A percentile compares a stretch with the other conserved stretches of the same genome.
These are phyloP conservation scores for Aphanomyces stellatus DNA, from an alignment of 352 stramenopile species.

Conservation along the genomic window DNA sequence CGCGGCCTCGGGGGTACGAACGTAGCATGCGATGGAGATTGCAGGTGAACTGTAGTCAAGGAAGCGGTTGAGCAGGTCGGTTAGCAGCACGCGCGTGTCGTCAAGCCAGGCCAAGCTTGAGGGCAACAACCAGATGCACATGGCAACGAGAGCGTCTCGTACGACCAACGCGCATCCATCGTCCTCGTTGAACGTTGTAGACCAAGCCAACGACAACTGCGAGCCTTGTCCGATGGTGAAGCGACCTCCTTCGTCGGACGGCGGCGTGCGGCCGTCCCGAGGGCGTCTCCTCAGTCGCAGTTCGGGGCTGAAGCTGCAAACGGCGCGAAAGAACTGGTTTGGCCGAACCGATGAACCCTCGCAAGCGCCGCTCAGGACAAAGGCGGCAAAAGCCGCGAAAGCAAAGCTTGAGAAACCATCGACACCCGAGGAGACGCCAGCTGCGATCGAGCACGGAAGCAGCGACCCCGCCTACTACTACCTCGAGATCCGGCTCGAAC, in stretches of 20 bases:
- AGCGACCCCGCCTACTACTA: constrained; percentile 4
- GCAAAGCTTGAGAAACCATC: neutral
- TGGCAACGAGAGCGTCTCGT: too few relatives aligned
- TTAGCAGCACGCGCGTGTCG: neutral
- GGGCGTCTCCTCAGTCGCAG: neutral
- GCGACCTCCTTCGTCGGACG: too few relatives aligned
- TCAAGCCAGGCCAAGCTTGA: neutral
- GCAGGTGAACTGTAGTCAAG: neutral
- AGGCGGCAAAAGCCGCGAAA: too few relatives aligned
- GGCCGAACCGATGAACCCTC: too few relatives aligned
- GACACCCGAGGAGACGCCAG: neutral
- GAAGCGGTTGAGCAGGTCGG: neutral
- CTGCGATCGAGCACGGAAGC: neutral
- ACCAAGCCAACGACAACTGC: neutral
- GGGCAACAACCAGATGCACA: neutral
- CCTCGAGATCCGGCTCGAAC: constrained; percentile 17
- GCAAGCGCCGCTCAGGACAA: too few relatives aligned
- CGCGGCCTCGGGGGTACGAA: too few relatives aligned
- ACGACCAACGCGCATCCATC: too few relatives aligned
- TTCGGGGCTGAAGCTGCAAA: too few relatives aligned
- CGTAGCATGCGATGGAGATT: too few relatives aligned
- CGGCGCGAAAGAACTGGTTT: too few relatives aligned
- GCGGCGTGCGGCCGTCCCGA: neutral
- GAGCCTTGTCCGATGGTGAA: too few relatives aligned
- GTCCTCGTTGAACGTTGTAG: too few relatives aligned